A percentile compares a stretch with the other conserved stretches of the same genome.
Conservation (phyloP, 176 grass and related monocot species). For the Olyra latifolia region DNA sequence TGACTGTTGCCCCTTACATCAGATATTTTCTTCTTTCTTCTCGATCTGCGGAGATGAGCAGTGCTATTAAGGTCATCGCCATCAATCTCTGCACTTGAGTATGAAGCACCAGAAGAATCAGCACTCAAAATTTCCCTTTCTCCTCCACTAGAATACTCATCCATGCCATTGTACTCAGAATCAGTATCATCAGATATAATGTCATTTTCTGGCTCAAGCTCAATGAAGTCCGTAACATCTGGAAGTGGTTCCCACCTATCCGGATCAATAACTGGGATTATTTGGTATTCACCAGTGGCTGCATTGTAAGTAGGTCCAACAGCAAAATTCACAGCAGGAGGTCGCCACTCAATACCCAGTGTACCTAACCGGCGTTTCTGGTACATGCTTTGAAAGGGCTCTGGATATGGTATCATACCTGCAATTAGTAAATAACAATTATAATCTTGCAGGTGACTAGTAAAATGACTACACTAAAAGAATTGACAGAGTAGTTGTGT, state of each 20-base stretch:
- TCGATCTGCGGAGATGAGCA: slow-evolving; percentile 65
- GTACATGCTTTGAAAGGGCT: slow-evolving; percentile 94
- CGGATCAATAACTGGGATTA: slow-evolving; percentile 80
- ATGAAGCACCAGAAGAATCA: slow-evolving; percentile 61
- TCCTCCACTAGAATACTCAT: slow-evolving; percentile 73
- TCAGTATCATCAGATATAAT: slow-evolving; percentile 89
- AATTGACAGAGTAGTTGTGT: slow-evolving; percentile 31
- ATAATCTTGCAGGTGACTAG: slow-evolving; percentile 3
- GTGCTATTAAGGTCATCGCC: slow-evolving; percentile 39
- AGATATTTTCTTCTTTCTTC: slow-evolving; percentile 71
- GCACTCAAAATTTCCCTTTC: slow-evolving; percentile 68
- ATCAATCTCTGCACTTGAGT: slow-evolving; percentile 59
- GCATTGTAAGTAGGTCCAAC: slow-evolving; percentile 93
- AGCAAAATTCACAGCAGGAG: slow-evolving; percentile 80
- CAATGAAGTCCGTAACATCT: slow-evolving; percentile 75
- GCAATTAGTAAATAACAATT: slow-evolving; percentile 39
- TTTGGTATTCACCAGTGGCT: slow-evolving; percentile 87
- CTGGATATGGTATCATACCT: slow-evolving; percentile 97
- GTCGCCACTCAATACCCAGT: slow-evolving; percentile 87
- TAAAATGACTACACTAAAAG: slow-evolving; percentile 9
- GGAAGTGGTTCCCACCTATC: slow-evolving; percentile 96
- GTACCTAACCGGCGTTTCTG: slow-evolving; percentile 83
- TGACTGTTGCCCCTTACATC: slow-evolving; percentile 52
- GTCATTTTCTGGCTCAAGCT: slow-evolving; percentile 82
- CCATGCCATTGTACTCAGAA: slow-evolving; percentile 91